These are phyloP conservation scores for Colletotrichum siamense DNA, from an alignment of 2,329 filamentous ascomycete genomes.

Conservation along the genomic window DNA sequence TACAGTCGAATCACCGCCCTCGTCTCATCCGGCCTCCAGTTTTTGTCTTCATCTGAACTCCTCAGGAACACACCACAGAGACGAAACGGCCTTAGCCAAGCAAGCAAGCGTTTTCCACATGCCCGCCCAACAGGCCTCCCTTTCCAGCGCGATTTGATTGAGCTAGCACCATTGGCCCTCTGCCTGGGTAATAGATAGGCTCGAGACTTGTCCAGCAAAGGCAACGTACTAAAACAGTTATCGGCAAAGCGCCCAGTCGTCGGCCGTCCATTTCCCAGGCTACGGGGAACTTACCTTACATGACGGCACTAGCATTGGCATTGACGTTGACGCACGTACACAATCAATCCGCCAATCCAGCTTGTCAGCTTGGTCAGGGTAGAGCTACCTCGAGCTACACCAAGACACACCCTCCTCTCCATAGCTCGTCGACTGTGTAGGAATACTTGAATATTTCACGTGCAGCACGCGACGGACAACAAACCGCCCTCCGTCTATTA, in stretches of 20 bases:
- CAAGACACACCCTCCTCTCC: background rate
- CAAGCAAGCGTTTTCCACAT: background rate
- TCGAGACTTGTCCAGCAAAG: background rate
- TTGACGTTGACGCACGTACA: slow-evolving; percentile 12
- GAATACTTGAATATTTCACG: background rate
- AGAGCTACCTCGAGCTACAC: background rate
- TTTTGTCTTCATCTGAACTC: slow-evolving; percentile 9
- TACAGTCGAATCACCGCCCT: background rate
- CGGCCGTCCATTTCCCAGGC: background rate
- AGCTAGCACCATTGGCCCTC: background rate
- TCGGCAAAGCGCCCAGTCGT: background rate
- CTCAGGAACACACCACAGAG: background rate
- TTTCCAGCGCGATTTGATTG: background rate
- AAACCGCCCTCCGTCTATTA: background rate
- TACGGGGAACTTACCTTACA: slow-evolving; percentile 2
- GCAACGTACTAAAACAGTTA: background rate
- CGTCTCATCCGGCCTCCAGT: background rate
- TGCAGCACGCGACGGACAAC: background rate
- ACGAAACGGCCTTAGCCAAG: slow-evolving; percentile 18
- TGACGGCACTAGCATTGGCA: background rate
- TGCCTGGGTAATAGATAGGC: background rate
- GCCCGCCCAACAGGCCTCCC: background rate
- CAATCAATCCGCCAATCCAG: background rate
- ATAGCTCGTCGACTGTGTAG: background rate
- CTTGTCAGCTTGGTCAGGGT: background rate